Percentiles rank a stretch among this genome's conserved stretches.
Evolutionary conservation across 208 protist genomes (phyloP).

Genomic region (Zelonia costaricensis): DNA sequence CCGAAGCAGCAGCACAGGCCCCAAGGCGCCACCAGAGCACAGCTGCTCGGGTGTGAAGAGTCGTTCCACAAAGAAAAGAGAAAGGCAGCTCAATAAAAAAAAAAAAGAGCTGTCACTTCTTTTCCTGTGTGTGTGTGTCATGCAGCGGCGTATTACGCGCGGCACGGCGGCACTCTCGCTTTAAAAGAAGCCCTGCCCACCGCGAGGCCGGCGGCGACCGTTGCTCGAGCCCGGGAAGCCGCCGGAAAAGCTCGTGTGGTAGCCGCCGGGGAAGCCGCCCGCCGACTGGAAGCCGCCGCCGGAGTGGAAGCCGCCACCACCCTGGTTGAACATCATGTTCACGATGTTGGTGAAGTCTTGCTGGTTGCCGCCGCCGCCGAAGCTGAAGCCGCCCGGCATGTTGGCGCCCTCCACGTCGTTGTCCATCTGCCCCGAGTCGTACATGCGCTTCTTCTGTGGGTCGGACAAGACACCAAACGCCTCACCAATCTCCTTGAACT

Average conservation of each 20-base stretch:
- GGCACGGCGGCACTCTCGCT: not conserved
- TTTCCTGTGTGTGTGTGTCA: not conserved
- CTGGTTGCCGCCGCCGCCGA: conserved; percentile 19
- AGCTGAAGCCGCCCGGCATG: conserved; percentile 23
- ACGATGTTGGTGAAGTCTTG: conserved; percentile 57
- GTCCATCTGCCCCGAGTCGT: conserved; percentile 90
- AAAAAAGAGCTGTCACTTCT: not conserved
- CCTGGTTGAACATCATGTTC: conserved; percentile 61
- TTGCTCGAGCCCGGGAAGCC: conserved; percentile 22
- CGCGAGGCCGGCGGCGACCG: conserved; percentile 25
- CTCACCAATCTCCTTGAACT: conserved; percentile 90
- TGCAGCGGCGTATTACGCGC: too few species aligned
- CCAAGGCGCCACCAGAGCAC: too few species aligned
- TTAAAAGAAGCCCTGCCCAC: conserved; percentile 36
- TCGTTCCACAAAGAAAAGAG: too few species aligned
- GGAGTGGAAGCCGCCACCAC: conserved; percentile 29
- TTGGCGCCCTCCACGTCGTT: conserved; percentile 77
- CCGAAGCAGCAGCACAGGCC: too few species aligned
- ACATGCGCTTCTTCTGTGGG: conserved; percentile 86
- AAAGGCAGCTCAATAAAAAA: conserved; percentile 3
- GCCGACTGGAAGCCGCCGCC: conserved; percentile 15
- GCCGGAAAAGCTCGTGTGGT: conserved; percentile 6
- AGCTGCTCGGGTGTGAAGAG: too few species aligned
- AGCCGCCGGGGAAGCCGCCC: conserved; percentile 11
- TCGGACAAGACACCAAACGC: conserved; percentile 89